Evolutionary conservation across 441 rosid species (phyloP).

Genomic region (Manihot esculenta): DNA sequence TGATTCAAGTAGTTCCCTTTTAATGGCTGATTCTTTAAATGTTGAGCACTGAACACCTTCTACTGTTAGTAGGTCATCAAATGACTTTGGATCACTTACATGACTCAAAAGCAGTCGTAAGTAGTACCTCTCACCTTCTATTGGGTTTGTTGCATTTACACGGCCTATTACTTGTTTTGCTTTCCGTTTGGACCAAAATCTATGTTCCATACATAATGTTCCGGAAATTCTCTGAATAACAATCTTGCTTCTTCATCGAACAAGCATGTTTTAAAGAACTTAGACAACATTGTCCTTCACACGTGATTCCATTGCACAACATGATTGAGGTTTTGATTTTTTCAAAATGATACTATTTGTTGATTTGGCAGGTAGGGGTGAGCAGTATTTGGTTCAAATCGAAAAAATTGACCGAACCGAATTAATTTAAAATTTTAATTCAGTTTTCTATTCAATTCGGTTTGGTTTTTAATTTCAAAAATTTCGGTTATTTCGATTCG

Average conservation of each 20-base stretch:
- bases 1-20: neutral
- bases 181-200: neutral
- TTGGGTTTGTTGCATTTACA: neutral
- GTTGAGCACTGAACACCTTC: neutral
- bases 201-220: neutral
- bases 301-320: neutral
- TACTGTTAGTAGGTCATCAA: neutral
- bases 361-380: neutral
- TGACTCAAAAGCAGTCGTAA: neutral
- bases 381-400: no score
- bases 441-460: no score
- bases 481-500: no score
- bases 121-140: conserved; percentile 13
- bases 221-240: neutral
- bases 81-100: neutral
- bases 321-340: neutral
- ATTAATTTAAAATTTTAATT: no score
- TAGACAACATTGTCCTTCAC: neutral
- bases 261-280: neutral
- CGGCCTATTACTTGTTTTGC: neutral
- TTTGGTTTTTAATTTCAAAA: no score
- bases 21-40: neutral
- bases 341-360: neutral
- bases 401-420: no score
- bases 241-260: neutral